phyloP scores from a whole-genome alignment of 2,329 filamentous ascomycete genomes.

The Aspergillus sergii region DNA sequence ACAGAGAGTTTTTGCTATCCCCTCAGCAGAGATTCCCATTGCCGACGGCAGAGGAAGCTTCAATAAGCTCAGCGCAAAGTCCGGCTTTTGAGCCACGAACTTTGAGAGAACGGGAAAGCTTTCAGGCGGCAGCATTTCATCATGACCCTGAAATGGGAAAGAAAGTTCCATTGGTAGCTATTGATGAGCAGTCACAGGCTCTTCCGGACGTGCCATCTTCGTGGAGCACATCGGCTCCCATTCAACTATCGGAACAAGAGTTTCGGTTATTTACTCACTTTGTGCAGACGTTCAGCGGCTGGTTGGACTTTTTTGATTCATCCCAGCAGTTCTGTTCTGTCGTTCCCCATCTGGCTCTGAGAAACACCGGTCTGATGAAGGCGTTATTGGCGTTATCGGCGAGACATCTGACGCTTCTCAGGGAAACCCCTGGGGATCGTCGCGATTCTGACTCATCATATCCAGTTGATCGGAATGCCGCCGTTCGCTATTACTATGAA shows the following conservation, averaged over 20 bases:
- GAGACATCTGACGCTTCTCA: slow-evolving; percentile 51
- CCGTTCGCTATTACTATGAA: slow-evolving; percentile 63
- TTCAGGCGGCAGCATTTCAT: slow-evolving; percentile 22
- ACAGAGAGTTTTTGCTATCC: slow-evolving; percentile 18
- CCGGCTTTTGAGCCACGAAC: slow-evolving; percentile 11
- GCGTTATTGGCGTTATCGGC: slow-evolving; percentile 60
- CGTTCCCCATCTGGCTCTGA: slow-evolving; percentile 47
- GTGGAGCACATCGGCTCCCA: slow-evolving; percentile 15
- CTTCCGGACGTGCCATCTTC: slow-evolving; percentile 18
- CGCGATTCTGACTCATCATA: not conserved
- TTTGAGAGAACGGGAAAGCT: slow-evolving; percentile 21
- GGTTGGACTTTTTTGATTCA: slow-evolving; percentile 50
- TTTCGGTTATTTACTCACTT: slow-evolving; percentile 18
- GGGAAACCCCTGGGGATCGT: slow-evolving; percentile 2
- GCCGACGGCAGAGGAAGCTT: slow-evolving; percentile 24
- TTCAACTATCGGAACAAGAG: slow-evolving; percentile 16
- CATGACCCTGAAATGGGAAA: slow-evolving; percentile 19
- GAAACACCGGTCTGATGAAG: slow-evolving; percentile 60
- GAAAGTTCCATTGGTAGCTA: slow-evolving; percentile 28
- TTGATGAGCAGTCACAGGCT: slow-evolving; percentile 1
- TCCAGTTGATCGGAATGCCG: slow-evolving; percentile 39
- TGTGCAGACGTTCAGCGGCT: slow-evolving; percentile 29
- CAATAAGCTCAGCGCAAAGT: slow-evolving; percentile 11
- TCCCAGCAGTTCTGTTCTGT: slow-evolving; percentile 41
- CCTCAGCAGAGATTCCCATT: slow-evolving; percentile 20